A percentile compares a stretch with the other conserved stretches of the same genome.
Evolutionary conservation across 176 grass and related monocot species (phyloP).

Genomic region (Ensete glaucum): DNA sequence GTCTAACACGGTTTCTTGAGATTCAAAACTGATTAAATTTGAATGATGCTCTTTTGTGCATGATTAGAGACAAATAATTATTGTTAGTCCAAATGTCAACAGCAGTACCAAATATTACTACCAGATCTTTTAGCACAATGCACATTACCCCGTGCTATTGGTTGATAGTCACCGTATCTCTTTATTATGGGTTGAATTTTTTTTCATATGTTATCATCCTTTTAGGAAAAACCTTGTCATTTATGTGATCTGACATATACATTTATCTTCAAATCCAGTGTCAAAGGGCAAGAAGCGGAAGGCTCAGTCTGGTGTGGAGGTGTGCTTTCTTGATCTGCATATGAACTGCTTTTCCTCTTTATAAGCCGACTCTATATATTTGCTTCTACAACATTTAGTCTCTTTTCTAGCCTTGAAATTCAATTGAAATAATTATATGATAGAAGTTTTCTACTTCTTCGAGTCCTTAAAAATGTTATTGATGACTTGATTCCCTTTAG

Average conservation of each 20-base stretch:
- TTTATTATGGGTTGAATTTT: neutral
- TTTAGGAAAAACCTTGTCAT: neutral
- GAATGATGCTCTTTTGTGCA: too few relatives aligned
- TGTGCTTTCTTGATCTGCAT: constrained; percentile 19
- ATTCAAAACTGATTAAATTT: too few relatives aligned
- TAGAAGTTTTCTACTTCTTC: neutral
- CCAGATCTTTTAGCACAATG: neutral
- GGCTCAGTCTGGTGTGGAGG: constrained; percentile 55
- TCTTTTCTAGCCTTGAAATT: neutral
- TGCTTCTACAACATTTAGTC: neutral
- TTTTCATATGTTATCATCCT: neutral
- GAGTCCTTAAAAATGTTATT: too few relatives aligned
- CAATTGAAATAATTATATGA: neutral
- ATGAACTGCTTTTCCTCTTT: neutral
- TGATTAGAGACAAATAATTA: too few relatives aligned
- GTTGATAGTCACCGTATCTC: neutral
- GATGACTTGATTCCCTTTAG: too few relatives aligned
- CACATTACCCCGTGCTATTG: neutral
- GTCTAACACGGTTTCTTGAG: too few relatives aligned
- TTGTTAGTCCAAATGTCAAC: too few relatives aligned
- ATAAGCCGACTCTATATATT: neutral
- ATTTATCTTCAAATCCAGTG: constrained; percentile 32
- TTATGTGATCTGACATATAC: constrained; percentile 8
- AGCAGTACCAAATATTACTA: too few relatives aligned
- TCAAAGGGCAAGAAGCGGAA: constrained; percentile 88